These are phyloP conservation scores for Cladorrhinum sp. DNA, from an alignment of 2,329 filamentous ascomycete genomes.

Conservation along the genomic window DNA sequence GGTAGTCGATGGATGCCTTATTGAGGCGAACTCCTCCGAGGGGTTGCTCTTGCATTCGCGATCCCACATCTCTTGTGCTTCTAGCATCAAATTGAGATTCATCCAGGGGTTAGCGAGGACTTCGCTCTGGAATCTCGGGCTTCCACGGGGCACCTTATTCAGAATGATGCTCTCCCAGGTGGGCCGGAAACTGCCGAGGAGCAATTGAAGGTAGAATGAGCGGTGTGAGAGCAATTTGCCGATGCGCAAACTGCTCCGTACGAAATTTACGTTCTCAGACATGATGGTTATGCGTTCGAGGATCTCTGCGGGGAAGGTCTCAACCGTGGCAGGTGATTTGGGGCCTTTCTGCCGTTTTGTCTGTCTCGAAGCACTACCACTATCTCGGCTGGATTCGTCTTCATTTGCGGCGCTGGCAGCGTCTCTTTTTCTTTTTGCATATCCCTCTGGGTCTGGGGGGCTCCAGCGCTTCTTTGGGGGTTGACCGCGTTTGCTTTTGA, in stretches of 20 bases:
- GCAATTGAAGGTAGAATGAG: slow-evolving; percentile 34
- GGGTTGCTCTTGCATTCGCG: slow-evolving; percentile 24
- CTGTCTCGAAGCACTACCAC: slow-evolving; percentile 16
- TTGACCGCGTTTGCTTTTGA: slow-evolving; percentile 41
- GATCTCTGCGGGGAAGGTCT: slow-evolving; percentile 49
- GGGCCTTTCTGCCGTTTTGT: slow-evolving; percentile 17
- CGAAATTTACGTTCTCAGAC: slow-evolving; percentile 48
- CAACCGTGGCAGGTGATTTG: slow-evolving; percentile 28
- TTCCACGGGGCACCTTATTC: slow-evolving; percentile 27
- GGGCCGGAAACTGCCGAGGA: slow-evolving; percentile 37
- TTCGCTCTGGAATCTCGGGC: slow-evolving; percentile 33
- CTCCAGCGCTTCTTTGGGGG: slow-evolving; percentile 11
- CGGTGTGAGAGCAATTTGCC: slow-evolving; percentile 44
- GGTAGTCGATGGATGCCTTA: slow-evolving; percentile 5
- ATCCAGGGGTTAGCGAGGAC: slow-evolving; percentile 45
- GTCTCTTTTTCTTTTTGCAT: slow-evolving; percentile 14
- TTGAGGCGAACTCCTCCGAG: slow-evolving; percentile 26
- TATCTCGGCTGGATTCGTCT: not conserved
- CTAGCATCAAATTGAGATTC: slow-evolving; percentile 43
- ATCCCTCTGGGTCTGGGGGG: slow-evolving; percentile 15
- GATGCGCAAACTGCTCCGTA: slow-evolving; percentile 43
- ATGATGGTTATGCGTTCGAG: slow-evolving; percentile 52
- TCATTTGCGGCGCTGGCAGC: slow-evolving; percentile 6
- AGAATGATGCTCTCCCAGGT: slow-evolving; percentile 35
- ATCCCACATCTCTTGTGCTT: slow-evolving; percentile 48